Conservation (phyloP, 768 basidiomycete species). For the Podaxis sp. region DNA sequence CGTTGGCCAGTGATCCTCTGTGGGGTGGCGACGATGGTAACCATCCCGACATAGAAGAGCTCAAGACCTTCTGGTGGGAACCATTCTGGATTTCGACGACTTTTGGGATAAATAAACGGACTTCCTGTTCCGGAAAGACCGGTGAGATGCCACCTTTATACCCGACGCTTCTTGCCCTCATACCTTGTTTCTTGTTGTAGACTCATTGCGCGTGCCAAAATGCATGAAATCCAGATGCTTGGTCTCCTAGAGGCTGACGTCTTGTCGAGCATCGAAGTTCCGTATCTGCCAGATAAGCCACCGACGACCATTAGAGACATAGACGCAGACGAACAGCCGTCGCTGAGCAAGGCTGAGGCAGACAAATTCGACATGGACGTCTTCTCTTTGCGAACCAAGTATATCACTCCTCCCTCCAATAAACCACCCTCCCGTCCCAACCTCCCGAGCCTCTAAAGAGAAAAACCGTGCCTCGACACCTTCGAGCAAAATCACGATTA, state of each 20-base stretch:
- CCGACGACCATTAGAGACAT: conserved; percentile 22
- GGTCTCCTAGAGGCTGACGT: conserved; percentile 91
- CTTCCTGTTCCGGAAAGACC: conserved; percentile 75
- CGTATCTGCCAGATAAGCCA: conserved; percentile 58
- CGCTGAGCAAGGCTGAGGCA: conserved; percentile 54
- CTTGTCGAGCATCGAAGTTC: conserved; percentile 85
- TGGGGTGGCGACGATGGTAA: conserved; percentile 69
- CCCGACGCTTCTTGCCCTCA: conserved; percentile 1
- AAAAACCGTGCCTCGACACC: conserved; percentile 52
- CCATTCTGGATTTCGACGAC: conserved; percentile 83
- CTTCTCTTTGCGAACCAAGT: conserved; percentile 50
- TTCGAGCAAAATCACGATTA: conserved; percentile 49
- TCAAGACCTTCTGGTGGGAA: conserved; percentile 69
- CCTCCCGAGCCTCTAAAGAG: conserved; percentile 43
- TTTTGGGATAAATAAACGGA: conserved; percentile 89
- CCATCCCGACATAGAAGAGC: conserved; percentile 29
- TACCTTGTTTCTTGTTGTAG: conserved; percentile 36
- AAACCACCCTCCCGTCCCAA: conserved; percentile 34
- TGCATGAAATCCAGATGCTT: conserved; percentile 96
- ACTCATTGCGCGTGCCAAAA: conserved; percentile 92
- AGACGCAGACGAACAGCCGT: conserved; percentile 32
- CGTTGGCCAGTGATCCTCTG: conserved; percentile 65
- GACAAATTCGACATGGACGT: conserved; percentile 74
- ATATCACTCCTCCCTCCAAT: conserved; percentile 28
- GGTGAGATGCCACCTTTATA: conserved; percentile 39